These are phyloP conservation scores for Diaporthe sp. DNA, from an alignment of 2,329 filamentous ascomycete genomes.

Conservation along the genomic window DNA sequence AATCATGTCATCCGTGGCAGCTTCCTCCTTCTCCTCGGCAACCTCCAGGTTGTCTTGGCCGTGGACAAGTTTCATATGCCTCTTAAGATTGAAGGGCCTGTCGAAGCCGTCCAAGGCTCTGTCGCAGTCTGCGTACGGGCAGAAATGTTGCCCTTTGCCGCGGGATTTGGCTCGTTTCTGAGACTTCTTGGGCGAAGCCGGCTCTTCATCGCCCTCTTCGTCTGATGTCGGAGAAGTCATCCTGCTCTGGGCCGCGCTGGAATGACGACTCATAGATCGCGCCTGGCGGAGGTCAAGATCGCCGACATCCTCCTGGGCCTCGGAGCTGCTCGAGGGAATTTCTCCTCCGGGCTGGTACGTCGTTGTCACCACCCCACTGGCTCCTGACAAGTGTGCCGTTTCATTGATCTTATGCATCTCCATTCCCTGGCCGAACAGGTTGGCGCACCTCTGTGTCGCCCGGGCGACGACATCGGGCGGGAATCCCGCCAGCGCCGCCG, in stretches of 20 bases:
- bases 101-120: constrained; percentile 54
- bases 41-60: constrained; percentile 41
- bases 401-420: constrained; percentile 66
- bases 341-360: constrained; percentile 50
- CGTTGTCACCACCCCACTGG: constrained; percentile 50
- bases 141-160: constrained; percentile 49
- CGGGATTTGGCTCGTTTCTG: constrained; percentile 42
- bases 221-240: neutral
- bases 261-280: constrained; percentile 37
- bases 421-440: constrained; percentile 82
- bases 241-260: constrained; percentile 39
- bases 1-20: constrained; percentile 65
- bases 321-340: constrained; percentile 32
- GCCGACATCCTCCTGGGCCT: constrained; percentile 39
- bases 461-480: constrained; percentile 74
- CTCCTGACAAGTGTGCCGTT: neutral
- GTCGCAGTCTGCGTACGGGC: constrained; percentile 54
- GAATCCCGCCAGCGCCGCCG: constrained; percentile 83
- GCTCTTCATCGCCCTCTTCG: neutral
- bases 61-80: constrained; percentile 63
- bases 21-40: constrained; percentile 50
- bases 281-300: constrained; percentile 9
- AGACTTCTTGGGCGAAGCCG: constrained; percentile 14
- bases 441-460: constrained; percentile 80
- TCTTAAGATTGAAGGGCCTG: constrained; percentile 51